Base-by-base conservation (phyloP, 768 basidiomycete genomes). In the Gelatoporia subvermispora region DNA sequence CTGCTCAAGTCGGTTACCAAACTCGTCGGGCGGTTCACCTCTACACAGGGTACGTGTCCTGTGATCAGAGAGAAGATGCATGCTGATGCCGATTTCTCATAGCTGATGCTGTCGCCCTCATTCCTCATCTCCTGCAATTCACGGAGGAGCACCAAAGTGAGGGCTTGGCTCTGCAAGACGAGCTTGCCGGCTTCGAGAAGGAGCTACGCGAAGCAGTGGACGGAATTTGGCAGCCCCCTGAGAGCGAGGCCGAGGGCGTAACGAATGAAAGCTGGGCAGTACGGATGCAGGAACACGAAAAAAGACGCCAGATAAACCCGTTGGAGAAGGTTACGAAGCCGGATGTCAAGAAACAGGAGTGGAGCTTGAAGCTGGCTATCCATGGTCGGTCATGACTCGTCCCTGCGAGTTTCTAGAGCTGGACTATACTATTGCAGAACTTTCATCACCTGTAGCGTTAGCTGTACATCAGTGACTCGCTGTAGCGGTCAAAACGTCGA, bases 1-100 rank as follows among this genome's bases (percentile, higher is more conserved):
- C 76, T 98, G 4, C 75, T 99, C 35, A 83, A 76, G 47, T 93
- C 91, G 2, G 67, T 95, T 50, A 76, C 78, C 5, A 93, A 96
- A 60, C 73, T 96, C 2, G 79, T 81, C 16, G 71, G 69, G 11
- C 70, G 84, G 35, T 82, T 90, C 59, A 69, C 71, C 40, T 67
- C 72, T 5, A 75, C 78, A 17, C 85, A 81, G 69, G 77, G 91
- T 91, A 59, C 38, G 74, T 56, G 7, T 25, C 20, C 11, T 35
- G 21, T 8, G 40, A 3, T 35, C 18, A 24, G 21, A 39, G 24
- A 7, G 41, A 11, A 43, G 8, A 18, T 39, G 43, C 35, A 47
- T 18, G 11, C 40, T 57, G 25, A 42, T 42, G 51, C 41, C 48
- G 43, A 25, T 11, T n/a, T 50, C 41, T 16, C 41, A 22, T 48